Conservation (phyloP, 345 rosid species). For the Lenwebbia sp. region DNA sequence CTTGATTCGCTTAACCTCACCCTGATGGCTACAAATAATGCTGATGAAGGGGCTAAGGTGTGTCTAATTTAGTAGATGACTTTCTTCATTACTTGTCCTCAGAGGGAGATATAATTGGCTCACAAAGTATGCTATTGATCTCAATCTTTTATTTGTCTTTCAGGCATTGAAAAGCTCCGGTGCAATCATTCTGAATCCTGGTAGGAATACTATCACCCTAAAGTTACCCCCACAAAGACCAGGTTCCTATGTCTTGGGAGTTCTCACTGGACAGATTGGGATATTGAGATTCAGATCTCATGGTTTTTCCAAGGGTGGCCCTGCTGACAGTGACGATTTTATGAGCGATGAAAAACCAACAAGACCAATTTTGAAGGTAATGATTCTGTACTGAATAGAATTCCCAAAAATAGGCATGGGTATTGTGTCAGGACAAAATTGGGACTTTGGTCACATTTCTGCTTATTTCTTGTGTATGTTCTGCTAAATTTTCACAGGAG, state of each 20-base stretch:
- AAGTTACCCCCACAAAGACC: conserved; percentile 87
- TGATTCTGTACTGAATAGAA: conserved; percentile 6
- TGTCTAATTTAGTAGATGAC: conserved; percentile 7
- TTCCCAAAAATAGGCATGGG: neutral
- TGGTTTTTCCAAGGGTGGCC: conserved; percentile 91
- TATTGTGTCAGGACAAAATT: neutral
- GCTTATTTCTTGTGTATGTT: neutral
- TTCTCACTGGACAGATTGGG: conserved; percentile 91
- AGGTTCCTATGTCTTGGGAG: conserved; percentile 92
- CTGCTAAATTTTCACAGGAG: neutral
- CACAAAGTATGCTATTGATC: neutral
- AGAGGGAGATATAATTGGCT: neutral
- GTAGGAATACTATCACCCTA: conserved; percentile 59
- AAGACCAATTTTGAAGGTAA: conserved; percentile 84
- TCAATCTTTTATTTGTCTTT: conserved; percentile 13
- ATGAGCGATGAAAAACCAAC: conserved; percentile 97
- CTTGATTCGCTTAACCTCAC: conserved; percentile 88
- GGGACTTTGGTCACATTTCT: neutral
- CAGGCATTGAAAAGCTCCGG: conserved; percentile 75
- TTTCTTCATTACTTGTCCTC: neutral
- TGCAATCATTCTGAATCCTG: conserved; percentile 66
- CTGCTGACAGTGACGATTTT: conserved; percentile 92
- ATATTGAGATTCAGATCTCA: conserved; percentile 89
- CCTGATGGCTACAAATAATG: conserved; percentile 69
- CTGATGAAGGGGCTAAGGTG: conserved; percentile 91